Evolutionary conservation across 2,329 filamentous ascomycete genomes (phyloP).

Genomic region (Colletotrichum sp.): DNA sequence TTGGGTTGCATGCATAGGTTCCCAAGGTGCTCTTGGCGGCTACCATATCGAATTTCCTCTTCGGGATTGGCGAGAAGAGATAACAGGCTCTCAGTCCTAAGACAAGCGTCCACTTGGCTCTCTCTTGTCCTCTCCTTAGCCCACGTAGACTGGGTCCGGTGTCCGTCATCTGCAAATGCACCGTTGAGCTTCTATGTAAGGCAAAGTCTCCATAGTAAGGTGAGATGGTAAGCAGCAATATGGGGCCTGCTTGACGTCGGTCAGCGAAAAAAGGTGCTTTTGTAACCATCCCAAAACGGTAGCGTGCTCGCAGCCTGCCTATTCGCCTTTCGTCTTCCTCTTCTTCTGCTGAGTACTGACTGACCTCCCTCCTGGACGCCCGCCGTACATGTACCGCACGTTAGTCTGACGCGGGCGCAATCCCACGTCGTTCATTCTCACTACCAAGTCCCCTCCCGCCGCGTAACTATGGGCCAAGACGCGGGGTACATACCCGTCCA

Average conservation of each 20-base stretch:
- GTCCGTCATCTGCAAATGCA: neutral
- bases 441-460: neutral
- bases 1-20: constrained; percentile 6
- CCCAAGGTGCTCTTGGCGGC: neutral
- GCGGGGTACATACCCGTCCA: constrained; percentile 21
- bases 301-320: neutral
- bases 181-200: neutral
- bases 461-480: neutral
- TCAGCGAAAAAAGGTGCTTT: neutral
- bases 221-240: neutral
- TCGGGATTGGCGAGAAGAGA: neutral
- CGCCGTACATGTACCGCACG: neutral
- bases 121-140: neutral
- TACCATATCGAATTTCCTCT: neutral
- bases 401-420: constrained; percentile 1
- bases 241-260: neutral
- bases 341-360: neutral
- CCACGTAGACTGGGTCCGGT: neutral
- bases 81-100: neutral
- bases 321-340: neutral
- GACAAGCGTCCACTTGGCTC: neutral
- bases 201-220: neutral
- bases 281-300: neutral
- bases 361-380: neutral
- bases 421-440: neutral